phyloP scores from a whole-genome alignment of 1,139 yeast species.

The Candida mesenterica region DNA sequence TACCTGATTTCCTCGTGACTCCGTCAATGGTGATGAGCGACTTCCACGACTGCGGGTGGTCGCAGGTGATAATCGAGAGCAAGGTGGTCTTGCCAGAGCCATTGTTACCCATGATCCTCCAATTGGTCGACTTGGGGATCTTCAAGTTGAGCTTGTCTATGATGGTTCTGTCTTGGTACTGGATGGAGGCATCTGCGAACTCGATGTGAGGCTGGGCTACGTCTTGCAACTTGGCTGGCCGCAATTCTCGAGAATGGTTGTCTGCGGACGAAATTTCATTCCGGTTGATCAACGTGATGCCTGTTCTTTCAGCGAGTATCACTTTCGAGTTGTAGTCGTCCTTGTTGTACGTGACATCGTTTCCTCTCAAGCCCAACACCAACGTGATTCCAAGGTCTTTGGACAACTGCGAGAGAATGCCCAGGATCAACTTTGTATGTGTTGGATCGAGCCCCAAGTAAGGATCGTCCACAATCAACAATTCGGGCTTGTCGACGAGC shows the following conservation, averaged over 20 bases:
- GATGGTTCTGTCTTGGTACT: conserved; percentile 62
- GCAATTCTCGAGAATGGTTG: conserved; percentile 2
- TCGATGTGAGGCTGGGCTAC: conserved; percentile 42
- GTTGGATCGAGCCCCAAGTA: conserved; percentile 85
- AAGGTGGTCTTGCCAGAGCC: conserved; percentile 94
- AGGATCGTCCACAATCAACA: conserved; percentile 84
- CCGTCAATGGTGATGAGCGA: conserved; percentile 66
- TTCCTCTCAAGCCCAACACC: conserved; percentile 72
- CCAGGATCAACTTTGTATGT: conserved; percentile 61
- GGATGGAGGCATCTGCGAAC: conserved; percentile 61
- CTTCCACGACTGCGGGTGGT: conserved; percentile 96
- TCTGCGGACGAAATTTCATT: neutral
- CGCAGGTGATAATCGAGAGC: conserved; percentile 81
- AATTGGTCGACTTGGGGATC: conserved; percentile 68
- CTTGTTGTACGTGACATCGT: conserved; percentile 67
- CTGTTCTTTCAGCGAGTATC: conserved; percentile 57
- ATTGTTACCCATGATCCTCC: conserved; percentile 88
- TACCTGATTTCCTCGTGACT: conserved; percentile 66
- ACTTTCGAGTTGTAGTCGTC: conserved; percentile 40
- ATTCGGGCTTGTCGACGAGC: conserved; percentile 59
- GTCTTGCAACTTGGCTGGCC: neutral
- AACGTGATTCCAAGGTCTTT: conserved; percentile 32
- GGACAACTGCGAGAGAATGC: conserved; percentile 22
- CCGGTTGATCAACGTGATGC: conserved; percentile 20
- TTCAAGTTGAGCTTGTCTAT: conserved; percentile 63